Evolutionary conservation across 495 filamentous ascomycete genomes (phyloP).

Genomic region (Pyrenula massariospora): DNA sequence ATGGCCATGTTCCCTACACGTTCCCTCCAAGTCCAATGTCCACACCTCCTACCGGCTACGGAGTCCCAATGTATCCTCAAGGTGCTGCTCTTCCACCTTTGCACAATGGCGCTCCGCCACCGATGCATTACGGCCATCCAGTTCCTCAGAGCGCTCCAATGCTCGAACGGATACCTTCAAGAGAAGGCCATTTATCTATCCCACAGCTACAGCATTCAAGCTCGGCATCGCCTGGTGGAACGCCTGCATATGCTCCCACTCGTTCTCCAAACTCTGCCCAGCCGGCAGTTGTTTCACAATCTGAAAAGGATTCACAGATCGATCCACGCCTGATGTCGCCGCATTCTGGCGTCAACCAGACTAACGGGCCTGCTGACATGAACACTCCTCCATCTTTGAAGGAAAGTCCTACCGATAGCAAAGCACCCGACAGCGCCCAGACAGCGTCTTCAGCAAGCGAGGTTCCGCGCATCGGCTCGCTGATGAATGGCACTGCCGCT

Average conservation of each 20-base stretch:
- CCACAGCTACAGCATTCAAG: constrained; percentile 4
- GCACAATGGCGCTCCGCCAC: constrained; percentile 18
- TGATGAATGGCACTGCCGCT: constrained; percentile 37
- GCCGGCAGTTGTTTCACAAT: neutral
- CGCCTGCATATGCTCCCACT: neutral
- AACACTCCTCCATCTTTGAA: constrained; percentile 22
- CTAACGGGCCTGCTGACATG: constrained; percentile 11
- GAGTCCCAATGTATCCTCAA: constrained; percentile 18
- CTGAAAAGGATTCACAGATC: constrained; percentile 1
- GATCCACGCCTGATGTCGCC: constrained; percentile 29
- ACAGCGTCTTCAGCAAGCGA: constrained; percentile 17
- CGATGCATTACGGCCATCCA: constrained; percentile 11
- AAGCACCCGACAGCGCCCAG: constrained; percentile 8
- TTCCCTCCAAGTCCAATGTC: constrained; percentile 56
- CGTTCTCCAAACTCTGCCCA: neutral
- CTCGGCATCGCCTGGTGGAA: constrained; percentile 6
- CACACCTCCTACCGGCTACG: constrained; percentile 26
- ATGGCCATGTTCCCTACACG: constrained; percentile 29
- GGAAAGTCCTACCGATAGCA: constrained; percentile 19
- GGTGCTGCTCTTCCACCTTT: constrained; percentile 18
- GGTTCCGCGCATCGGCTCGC: constrained; percentile 38
- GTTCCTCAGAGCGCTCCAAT: constrained; percentile 11
- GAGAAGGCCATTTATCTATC: constrained; percentile 7
- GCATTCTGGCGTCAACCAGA: constrained; percentile 18
- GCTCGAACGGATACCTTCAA: constrained; percentile 4